Base-by-base conservation (phyloP, 768 basidiomycete genomes). In the Amanita pseudoporphyria region DNA sequence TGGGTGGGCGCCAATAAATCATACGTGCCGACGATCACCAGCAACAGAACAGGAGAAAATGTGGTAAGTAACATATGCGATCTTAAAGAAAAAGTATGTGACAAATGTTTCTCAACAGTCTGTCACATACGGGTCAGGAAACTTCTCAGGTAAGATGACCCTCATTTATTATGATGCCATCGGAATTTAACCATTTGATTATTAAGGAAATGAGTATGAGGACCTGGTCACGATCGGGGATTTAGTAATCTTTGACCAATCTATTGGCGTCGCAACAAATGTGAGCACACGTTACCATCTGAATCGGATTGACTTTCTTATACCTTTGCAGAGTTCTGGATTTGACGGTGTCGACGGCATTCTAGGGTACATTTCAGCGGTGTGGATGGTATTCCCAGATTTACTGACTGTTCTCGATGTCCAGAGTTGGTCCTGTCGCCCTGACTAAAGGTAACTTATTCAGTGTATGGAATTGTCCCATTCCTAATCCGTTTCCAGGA, bases 41-140 rank as follows among this genome's bases (percentile, higher is more conserved):
- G 77, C 48, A 58, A 37, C 5, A 50, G 67, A 53, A 82, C 79
- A 13, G 52, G 56, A 1, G 56, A 77, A 51, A 19, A 58, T 33
- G 78, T 84, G 53, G 79, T 77, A 65, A 51, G 74, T 63, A 5
- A 10, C 7, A 14, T 16, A n/a, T 24, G 14, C 35, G 33, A 26
- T 13, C 6, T 13, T 6, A 13, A 26, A 48, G n/a, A 19, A 26
- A 47, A 9, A 30, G 21, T 22, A 22, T 26, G 31, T 40, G 21
- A 47, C 28, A 46, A n/a, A 24, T 39, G 45, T 39, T 18, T 48
- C 39, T 12, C 7, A 36, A 14, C 45, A 78, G 79, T 61, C 71
- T 19, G 78, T 82, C 35, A 59, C 63, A 9, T 85, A 85, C 54
- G 82, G 82, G 45, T 76, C 76, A 33, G 82, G 81, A n/a, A 71